Conservation (phyloP, 345 rosid genomes). For the Salix koriyanagi region DNA sequence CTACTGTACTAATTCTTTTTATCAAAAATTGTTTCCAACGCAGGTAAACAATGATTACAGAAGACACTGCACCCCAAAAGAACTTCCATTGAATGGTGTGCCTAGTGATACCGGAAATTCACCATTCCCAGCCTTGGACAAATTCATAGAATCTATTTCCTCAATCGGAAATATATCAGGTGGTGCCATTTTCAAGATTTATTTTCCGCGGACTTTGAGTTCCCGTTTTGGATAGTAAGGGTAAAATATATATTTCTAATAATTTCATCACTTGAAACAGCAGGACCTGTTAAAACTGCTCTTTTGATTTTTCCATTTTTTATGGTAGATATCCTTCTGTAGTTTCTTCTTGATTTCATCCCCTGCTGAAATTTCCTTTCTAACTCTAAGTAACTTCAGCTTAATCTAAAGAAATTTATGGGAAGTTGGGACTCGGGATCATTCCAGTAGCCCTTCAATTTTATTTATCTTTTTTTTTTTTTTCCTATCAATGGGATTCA, state of each 20-base stretch:
- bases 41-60: constrained; percentile 52
- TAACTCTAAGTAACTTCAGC: not conserved
- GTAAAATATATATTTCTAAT: not conserved
- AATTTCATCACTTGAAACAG: not conserved
- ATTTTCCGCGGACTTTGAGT: not conserved
- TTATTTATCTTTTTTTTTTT: not conserved
- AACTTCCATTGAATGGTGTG: constrained; percentile 27
- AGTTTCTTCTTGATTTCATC: not conserved
- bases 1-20: not conserved
- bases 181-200: constrained; percentile 19
- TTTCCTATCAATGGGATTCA: too few species aligned
- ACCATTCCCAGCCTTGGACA: constrained; percentile 77
- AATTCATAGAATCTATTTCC: constrained; percentile 67
- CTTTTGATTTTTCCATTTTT: not conserved
- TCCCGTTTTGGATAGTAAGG: not conserved
- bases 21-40: constrained; percentile 8
- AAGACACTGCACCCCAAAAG: constrained; percentile 30
- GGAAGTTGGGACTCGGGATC: not conserved
- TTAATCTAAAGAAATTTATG: not conserved
- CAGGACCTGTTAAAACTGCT: constrained; percentile 3
- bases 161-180: constrained; percentile 67
- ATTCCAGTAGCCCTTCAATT: not conserved
- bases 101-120: constrained; percentile 58
- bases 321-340: not conserved
- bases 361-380: not conserved